phyloP scores from a whole-genome alignment of 2,329 filamentous ascomycete genomes.

The Aquanectria penicillioides region DNA sequence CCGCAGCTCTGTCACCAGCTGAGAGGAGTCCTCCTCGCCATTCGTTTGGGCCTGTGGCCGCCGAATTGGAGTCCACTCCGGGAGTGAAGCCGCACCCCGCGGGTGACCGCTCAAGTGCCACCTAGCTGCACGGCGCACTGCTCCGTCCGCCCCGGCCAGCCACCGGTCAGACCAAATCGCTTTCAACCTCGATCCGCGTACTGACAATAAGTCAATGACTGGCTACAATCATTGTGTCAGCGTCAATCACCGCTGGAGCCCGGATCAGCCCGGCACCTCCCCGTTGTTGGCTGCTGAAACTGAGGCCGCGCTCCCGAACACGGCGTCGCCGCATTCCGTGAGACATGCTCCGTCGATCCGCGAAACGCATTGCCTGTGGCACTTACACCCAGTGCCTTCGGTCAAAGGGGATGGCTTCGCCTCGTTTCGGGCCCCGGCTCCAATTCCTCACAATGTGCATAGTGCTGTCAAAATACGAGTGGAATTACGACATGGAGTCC shows the following conservation, averaged over 20 bases:
- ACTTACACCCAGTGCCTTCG: constrained; percentile 24
- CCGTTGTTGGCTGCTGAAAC: constrained; percentile 28
- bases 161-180: constrained; percentile 24
- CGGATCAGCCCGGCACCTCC: constrained; percentile 17
- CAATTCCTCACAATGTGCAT: constrained; percentile 14
- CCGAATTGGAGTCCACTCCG: constrained; percentile 7
- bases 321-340: constrained; percentile 18
- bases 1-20: constrained; percentile 29
- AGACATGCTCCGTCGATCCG: constrained; percentile 19
- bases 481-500: neutral
- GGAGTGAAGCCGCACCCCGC: constrained; percentile 22
- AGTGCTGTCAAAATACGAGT: constrained; percentile 19
- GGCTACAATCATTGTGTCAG: constrained; percentile 24
- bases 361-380: constrained; percentile 8
- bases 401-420: constrained; percentile 27
- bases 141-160: constrained; percentile 17
- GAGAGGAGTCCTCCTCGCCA: constrained; percentile 28
- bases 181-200: constrained; percentile 26
- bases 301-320: constrained; percentile 21
- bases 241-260: constrained; percentile 24
- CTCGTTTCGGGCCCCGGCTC: constrained; percentile 29
- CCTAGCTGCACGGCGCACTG: constrained; percentile 28
- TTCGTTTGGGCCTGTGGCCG: constrained; percentile 20
- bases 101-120: constrained; percentile 27
- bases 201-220: constrained; percentile 19